These are phyloP conservation scores for Tuctoria greenei DNA, from an alignment of 176 grass and related monocot genomes.

Conservation along the genomic window DNA sequence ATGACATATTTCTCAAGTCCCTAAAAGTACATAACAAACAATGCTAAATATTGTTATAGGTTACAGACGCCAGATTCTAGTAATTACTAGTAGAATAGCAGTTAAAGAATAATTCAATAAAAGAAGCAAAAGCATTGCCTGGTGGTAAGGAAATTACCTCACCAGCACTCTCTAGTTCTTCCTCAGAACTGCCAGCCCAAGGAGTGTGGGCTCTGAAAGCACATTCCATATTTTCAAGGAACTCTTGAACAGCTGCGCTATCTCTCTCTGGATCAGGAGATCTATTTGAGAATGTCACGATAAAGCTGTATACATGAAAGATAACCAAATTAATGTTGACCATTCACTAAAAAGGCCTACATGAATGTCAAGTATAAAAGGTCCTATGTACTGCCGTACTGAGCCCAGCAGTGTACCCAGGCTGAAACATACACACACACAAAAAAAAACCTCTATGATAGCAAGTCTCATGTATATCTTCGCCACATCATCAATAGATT, in stretches of 20 bases:
- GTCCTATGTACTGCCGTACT: not conserved
- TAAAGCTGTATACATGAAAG: constrained; percentile 63
- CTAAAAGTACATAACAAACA: constrained; percentile 49
- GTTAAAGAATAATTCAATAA: not conserved
- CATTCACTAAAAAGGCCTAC: constrained; percentile 1
- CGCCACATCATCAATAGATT: not conserved
- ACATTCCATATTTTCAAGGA: constrained; percentile 92
- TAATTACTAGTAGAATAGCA: not conserved
- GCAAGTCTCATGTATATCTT: not conserved
- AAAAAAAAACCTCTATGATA: not conserved
- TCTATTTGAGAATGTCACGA: constrained; percentile 81
- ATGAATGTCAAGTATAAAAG: constrained; percentile 24
- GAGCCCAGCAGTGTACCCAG: not conserved
- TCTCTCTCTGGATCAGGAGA: constrained; percentile 92
- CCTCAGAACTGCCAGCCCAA: constrained; percentile 95
- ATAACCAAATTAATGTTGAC: constrained; percentile 21
- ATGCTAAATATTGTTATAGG: constrained; percentile 10
- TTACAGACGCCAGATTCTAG: not conserved
- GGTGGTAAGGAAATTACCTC: constrained; percentile 64
- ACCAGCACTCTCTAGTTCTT: constrained; percentile 93
- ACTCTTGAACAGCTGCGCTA: constrained; percentile 78
- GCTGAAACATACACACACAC: constrained; percentile 12
- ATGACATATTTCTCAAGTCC: constrained; percentile 99
- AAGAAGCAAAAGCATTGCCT: not conserved
- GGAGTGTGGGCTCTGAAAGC: constrained; percentile 82